phyloP scores from a whole-genome alignment of 331 rosid species.

The Telfairia occidentalis region DNA sequence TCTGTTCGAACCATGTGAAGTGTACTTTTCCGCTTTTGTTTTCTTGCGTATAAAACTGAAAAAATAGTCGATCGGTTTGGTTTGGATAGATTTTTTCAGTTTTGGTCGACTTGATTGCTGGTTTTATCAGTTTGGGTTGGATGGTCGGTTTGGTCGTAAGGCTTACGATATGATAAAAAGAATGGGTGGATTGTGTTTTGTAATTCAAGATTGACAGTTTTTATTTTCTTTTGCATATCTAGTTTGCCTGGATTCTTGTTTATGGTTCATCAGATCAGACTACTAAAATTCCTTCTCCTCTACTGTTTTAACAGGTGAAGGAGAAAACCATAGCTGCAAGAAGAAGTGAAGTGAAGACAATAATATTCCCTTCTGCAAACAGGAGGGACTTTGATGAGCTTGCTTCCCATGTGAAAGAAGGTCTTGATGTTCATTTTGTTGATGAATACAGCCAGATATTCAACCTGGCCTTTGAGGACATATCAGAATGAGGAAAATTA shows the following conservation, averaged over 20 bases:
- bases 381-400: constrained; percentile 87
- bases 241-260: no score
- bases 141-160: not conserved
- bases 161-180: not conserved
- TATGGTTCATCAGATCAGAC: no score
- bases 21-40: not conserved
- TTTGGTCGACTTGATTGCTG: not conserved
- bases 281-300: not conserved
- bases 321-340: constrained; percentile 97
- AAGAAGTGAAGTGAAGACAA: constrained; percentile 73
- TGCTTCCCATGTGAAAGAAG: constrained; percentile 79
- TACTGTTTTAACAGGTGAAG: constrained; percentile 52
- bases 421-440: constrained; percentile 89
- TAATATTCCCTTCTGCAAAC: constrained; percentile 86
- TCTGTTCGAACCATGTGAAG: no score
- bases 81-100: not conserved
- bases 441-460: constrained; percentile 69
- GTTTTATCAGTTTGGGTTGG: not conserved
- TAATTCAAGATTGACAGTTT: not conserved
- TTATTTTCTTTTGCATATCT: no score
- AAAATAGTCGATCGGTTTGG: not conserved
- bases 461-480: constrained; percentile 52
- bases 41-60: not conserved
- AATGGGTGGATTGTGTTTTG: not conserved
- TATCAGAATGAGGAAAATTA: constrained; percentile 14